A percentile compares a stretch with the other conserved stretches of the same genome.
Conservation (phyloP, 2,329 filamentous ascomycete genomes). For the Ophiostoma australiae region DNA sequence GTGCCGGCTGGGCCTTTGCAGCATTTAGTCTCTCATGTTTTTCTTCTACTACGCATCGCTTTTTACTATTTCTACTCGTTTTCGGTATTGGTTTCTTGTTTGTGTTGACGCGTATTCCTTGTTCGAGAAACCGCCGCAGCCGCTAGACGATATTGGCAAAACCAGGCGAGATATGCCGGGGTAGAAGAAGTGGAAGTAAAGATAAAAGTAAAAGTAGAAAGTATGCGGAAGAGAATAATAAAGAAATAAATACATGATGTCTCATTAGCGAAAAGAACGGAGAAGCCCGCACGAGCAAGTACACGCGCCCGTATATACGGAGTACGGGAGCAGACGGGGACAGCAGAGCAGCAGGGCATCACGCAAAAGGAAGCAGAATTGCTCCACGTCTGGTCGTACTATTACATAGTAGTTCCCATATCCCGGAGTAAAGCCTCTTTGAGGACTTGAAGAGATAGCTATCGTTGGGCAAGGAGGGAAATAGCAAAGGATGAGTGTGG, state of each 20-base stretch:
- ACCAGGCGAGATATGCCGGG: not conserved
- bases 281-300: not conserved
- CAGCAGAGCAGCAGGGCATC: too few species aligned
- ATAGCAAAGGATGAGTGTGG: not conserved
- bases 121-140: not conserved
- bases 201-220: not conserved
- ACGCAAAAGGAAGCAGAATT: not conserved
- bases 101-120: not conserved
- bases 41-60: not conserved
- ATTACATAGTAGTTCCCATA: not conserved
- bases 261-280: not conserved
- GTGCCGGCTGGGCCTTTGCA: not conserved
- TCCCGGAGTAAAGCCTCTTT: constrained; percentile 5
- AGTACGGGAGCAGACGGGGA: not conserved
- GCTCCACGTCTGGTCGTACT: not conserved
- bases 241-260: not conserved
- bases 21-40: not conserved
- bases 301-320: not conserved
- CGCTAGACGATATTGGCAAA: constrained; percentile 9
- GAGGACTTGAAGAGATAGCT: not conserved
- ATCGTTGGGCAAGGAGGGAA: not conserved
- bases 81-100: constrained; percentile 1
- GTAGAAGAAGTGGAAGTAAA: not conserved
- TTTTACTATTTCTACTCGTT: not conserved
- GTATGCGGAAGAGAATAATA: not conserved